Evolutionary conservation across 202 grass and related monocot species (phyloP), one percentile per base, ranked within the genome.

Genomic region (Musa balbisiana): DNA sequence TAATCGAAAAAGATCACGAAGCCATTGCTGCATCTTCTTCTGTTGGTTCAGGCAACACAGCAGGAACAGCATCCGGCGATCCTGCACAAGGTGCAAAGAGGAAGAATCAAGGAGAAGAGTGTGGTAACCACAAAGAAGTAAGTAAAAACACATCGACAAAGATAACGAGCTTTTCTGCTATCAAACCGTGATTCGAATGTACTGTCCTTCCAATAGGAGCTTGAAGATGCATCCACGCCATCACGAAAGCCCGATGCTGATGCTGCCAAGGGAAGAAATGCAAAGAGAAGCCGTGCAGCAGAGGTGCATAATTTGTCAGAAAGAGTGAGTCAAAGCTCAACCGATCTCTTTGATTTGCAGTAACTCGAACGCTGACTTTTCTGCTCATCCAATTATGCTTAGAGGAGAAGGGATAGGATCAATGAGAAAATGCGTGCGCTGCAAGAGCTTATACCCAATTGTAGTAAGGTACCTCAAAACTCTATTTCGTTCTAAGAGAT

Each of bases 361-460:
- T 20, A 17, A 16, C 15, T 24, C 15, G 29, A 22, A 55, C 20
- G 17, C 27, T 43, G 12, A 51, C 11, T 67, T 55, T 49, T 20
- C 58, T 68, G 19, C 10, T 19, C 83, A 77, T 72, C 49, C 11
- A 76, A 83, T 86, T 43, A 43, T 43, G 33, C 33, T 43, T 43
- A 97, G 93, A 91, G 82, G 81, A 85, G 93, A 81, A 87, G 93
- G 67, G 90, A 97, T 75, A 97, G 88, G 78, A 97, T 97, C 64
- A 97, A 92, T 11, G 90, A 92, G 77, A 97, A 97, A 76, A 90
- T 97, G 90, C 85, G 78, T 0, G 80, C 86, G 19, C 80, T 97
- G 29, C 93, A 92, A 82, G 90, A 92, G 62, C 93, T 96, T 75
- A 92, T 97, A 80, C 93, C 93, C 74, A 97, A 91, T 75, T 97